Conservation (phyloP, 257 asterid genomes). For the Orobanche coerulescens region DNA sequence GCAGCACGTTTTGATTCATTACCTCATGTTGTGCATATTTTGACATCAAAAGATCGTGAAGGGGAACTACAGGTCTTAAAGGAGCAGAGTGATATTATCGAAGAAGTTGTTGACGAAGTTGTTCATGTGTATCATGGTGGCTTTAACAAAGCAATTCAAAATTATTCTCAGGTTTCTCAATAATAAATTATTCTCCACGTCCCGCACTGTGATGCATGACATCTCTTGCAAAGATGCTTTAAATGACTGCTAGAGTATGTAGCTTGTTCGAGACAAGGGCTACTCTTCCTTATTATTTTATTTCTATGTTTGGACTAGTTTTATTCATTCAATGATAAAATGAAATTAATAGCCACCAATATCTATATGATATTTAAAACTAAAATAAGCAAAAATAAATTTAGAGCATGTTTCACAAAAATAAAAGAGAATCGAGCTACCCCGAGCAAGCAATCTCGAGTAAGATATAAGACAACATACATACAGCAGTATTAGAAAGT, state of each 20-base stretch:
- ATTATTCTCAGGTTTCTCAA: conserved; percentile 88
- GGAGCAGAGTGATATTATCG: conserved; percentile 93
- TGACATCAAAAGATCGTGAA: conserved; percentile 96
- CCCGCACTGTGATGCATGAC: conserved; percentile 14
- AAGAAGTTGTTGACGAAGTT: conserved; percentile 98
- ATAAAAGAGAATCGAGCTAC: neutral
- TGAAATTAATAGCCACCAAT: neutral
- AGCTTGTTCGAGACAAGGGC: conserved; percentile 6
- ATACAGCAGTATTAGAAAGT: neutral
- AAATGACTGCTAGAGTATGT: conserved; percentile 12
- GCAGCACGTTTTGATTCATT: conserved; percentile 95
- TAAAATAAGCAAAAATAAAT: neutral
- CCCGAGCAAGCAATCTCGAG: neutral
- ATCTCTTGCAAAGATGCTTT: conserved; percentile 19
- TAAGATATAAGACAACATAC: neutral
- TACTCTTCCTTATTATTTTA: neutral
- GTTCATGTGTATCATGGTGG: conserved; percentile 98
- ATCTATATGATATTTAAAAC: neutral
- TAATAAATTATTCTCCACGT: conserved; percentile 12
- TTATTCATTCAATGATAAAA: neutral
- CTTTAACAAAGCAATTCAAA: conserved; percentile 97
- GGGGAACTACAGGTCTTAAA: conserved; percentile 71
- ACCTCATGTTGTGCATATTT: conserved; percentile 95
- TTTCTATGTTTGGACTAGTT: neutral
- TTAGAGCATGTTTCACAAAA: neutral